phyloP scores from a whole-genome alignment of 2,329 filamentous ascomycete species.

The Hymenoscyphus infarciens region DNA sequence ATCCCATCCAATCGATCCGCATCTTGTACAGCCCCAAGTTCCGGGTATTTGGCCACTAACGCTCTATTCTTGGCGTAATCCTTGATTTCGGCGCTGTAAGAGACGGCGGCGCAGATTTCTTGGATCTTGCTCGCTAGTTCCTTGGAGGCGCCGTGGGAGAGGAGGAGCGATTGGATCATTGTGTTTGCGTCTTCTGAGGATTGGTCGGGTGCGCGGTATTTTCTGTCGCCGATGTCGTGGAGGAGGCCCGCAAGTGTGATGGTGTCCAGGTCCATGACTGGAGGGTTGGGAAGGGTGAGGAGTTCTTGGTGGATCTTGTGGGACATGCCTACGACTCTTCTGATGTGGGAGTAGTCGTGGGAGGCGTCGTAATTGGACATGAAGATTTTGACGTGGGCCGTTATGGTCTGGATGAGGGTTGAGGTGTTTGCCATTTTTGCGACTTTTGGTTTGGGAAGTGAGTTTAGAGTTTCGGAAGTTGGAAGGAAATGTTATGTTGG shows the following conservation, averaged over 20 bases:
- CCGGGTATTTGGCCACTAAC: conserved; percentile 64
- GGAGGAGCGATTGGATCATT: conserved; percentile 53
- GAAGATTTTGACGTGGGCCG: conserved; percentile 7
- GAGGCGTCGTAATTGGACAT: conserved; percentile 46
- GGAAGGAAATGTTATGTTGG: background rate
- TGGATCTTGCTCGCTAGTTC: conserved; percentile 65
- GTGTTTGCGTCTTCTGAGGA: background rate
- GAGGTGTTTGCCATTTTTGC: background rate
- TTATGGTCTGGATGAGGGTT: conserved; percentile 10
- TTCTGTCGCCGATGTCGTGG: conserved; percentile 81
- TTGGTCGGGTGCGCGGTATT: conserved; percentile 58
- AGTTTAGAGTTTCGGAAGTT: background rate
- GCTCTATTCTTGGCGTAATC: conserved; percentile 47
- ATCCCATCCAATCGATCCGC: conserved; percentile 90
- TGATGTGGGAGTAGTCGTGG: conserved; percentile 82
- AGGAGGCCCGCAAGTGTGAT: conserved; percentile 70
- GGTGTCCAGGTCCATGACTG: conserved; percentile 48
- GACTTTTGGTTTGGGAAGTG: background rate
- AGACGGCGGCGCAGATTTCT: conserved; percentile 70
- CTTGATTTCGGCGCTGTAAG: conserved; percentile 70
- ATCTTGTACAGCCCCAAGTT: conserved; percentile 84
- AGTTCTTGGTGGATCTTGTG: conserved; percentile 43
- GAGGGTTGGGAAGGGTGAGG: conserved; percentile 9
- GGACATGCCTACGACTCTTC: conserved; percentile 70
- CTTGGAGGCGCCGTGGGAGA: conserved; percentile 51